Percentiles rank a stretch among this genome's conserved stretches.
Conservation (phyloP, 306 rosid species). For the Trifolium dubium region DNA sequence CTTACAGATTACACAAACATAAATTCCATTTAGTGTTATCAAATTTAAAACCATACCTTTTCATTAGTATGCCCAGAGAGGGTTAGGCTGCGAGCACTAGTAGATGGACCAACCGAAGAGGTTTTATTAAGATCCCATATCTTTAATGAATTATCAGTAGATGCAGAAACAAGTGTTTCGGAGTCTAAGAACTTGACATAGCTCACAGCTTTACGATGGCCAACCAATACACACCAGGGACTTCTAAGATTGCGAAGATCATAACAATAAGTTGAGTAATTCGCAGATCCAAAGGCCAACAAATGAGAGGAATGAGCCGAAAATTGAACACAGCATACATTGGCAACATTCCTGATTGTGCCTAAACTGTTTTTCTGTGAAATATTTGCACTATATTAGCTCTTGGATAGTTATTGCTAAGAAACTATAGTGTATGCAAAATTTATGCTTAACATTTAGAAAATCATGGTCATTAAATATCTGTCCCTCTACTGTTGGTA, state of each 20-base stretch:
- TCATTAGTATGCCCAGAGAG: conserved; percentile 89
- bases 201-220: conserved; percentile 92
- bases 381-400: conserved; percentile 38
- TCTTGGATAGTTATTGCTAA: conserved; percentile 26
- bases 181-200: conserved; percentile 91
- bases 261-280: conserved; percentile 85
- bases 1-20: conserved; percentile 17
- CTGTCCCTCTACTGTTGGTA: conserved; percentile 9
- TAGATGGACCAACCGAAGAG: conserved; percentile 58
- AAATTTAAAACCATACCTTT: conserved; percentile 60
- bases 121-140: conserved; percentile 90
- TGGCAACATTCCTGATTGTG: conserved; percentile 78
- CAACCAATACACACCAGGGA: conserved; percentile 87
- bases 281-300: conserved; percentile 83
- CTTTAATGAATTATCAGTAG: conserved; percentile 92
- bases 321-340: conserved; percentile 96
- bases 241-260: conserved; percentile 85
- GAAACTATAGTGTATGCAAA: conserved; percentile 25
- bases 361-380: conserved; percentile 74
- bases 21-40: conserved; percentile 28
- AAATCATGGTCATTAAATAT: conserved; percentile 19
- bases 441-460: neutral
- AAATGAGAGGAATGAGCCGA: conserved; percentile 84
- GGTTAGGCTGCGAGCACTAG: conserved; percentile 77
- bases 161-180: conserved; percentile 88